Conservation (phyloP, 768 basidiomycete species). For the Kondoa malvinella region DNA sequence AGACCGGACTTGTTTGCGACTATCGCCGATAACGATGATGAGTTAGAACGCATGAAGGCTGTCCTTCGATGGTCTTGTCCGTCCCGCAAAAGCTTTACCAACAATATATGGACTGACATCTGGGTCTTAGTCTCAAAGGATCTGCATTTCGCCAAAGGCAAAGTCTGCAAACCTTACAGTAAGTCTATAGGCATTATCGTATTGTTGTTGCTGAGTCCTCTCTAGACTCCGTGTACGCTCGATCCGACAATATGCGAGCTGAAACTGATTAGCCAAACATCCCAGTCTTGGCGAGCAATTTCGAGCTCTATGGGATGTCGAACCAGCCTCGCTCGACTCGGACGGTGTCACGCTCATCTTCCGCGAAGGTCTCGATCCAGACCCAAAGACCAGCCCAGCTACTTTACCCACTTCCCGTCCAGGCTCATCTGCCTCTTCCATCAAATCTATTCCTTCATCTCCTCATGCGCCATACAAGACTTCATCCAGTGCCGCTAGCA, state of each 20-base stretch:
- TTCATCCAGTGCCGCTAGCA: not conserved
- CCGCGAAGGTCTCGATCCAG: not conserved
- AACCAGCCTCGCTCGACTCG: not conserved
- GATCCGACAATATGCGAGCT: not conserved
- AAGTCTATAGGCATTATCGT: conserved; percentile 17
- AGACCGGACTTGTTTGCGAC: conserved; percentile 25
- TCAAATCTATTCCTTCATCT: not conserved
- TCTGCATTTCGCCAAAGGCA: conserved; percentile 41
- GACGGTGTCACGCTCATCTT: not conserved
- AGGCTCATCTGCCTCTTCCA: not conserved
- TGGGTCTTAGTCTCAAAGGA: conserved; percentile 16
- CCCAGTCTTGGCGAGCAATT: conserved; percentile 78
- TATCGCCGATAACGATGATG: conserved; percentile 22
- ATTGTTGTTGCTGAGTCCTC: not conserved
- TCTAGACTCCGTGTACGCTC: conserved; percentile 10
- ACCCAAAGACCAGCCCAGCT: not conserved
- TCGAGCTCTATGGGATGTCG: conserved; percentile 32
- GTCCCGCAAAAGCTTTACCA: not conserved
- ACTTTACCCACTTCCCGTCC: not conserved
- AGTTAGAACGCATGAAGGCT: conserved; percentile 80
- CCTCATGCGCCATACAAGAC: not conserved
- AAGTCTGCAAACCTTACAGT: conserved; percentile 64
- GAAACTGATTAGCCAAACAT: conserved; percentile 40
- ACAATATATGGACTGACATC: not conserved
- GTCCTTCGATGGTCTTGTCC: conserved; percentile 42